A percentile compares a stretch with the other conserved stretches of the same genome.
These are phyloP conservation scores for Cytospora piceicola DNA, from an alignment of 2,329 filamentous ascomycete species.

Conservation along the genomic window DNA sequence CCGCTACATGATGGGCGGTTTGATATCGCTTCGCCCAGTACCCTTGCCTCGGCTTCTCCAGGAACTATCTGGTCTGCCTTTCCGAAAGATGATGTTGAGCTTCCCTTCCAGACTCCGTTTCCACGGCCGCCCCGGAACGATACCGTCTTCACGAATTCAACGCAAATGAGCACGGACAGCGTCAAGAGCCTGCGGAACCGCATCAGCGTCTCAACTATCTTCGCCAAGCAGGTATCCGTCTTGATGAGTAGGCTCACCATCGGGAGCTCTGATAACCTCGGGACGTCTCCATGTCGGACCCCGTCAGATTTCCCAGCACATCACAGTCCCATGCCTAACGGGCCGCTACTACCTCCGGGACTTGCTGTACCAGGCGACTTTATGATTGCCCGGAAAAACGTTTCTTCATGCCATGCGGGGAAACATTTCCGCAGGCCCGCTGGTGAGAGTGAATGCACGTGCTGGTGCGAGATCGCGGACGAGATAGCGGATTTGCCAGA, in stretches of 20 bases:
- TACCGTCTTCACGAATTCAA: slow-evolving; percentile 45
- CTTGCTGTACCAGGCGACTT: slow-evolving; percentile 56
- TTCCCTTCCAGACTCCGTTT: slow-evolving; percentile 23
- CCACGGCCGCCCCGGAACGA: slow-evolving; percentile 37
- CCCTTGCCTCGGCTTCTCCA: slow-evolving; percentile 23
- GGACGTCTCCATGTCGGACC: slow-evolving; percentile 18
- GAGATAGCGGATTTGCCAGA: slow-evolving; percentile 31
- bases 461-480: slow-evolving; percentile 41
- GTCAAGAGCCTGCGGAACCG: slow-evolving; percentile 42
- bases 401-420: slow-evolving; percentile 14
- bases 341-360: slow-evolving; percentile 30
- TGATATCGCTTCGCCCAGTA: slow-evolving; percentile 24
- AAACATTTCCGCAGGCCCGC: slow-evolving; percentile 26
- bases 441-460: slow-evolving; percentile 30
- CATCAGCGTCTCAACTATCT: slow-evolving; percentile 27
- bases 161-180: slow-evolving; percentile 44
- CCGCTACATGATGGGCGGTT: slow-evolving; percentile 18
- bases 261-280: slow-evolving; percentile 22
- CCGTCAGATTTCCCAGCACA: slow-evolving; percentile 20
- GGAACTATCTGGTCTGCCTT: slow-evolving; percentile 11
- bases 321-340: slow-evolving; percentile 34
- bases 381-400: slow-evolving; percentile 40
- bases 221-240: slow-evolving; percentile 39
- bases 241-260: slow-evolving; percentile 41
- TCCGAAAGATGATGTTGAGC: slow-evolving; percentile 9